Evolutionary conservation across 2,329 filamentous ascomycete species (phyloP).

Genomic region (Didymella lethalis): DNA sequence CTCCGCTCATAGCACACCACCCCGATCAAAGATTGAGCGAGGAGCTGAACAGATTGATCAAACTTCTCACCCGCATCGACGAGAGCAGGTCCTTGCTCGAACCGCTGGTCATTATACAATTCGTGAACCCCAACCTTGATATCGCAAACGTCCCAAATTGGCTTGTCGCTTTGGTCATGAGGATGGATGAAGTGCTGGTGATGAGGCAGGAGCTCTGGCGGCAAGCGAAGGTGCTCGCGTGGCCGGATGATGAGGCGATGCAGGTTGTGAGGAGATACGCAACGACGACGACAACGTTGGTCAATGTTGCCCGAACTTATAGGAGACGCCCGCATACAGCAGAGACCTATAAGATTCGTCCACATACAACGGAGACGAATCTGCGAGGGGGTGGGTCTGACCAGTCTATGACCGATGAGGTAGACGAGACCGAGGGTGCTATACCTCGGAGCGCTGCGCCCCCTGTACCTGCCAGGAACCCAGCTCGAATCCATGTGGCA

Average conservation of each 20-base stretch:
- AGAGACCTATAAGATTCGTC: background rate
- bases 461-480: background rate
- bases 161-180: background rate
- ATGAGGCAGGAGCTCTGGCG: background rate
- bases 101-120: background rate
- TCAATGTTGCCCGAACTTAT: background rate
- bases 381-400: background rate
- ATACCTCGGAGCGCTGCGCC: background rate
- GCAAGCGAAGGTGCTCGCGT: background rate
- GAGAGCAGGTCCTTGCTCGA: background rate
- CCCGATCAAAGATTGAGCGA: too few relatives aligned
- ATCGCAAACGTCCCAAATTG: background rate
- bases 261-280: too few relatives aligned
- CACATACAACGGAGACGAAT: background rate
- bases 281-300: too few relatives aligned
- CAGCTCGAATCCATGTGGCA: background rate
- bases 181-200: background rate
- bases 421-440: background rate
- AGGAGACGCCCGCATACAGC: background rate
- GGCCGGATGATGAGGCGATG: too few relatives aligned
- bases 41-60: background rate
- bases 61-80: background rate
- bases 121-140: background rate
- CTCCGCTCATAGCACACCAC: too few relatives aligned
- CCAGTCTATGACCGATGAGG: background rate